Evolutionary conservation across 371 early-diverging fungal species (phyloP), one percentile per base, ranked within the genome.

Genomic region (Amoeboaphelidium protococcarum): DNA sequence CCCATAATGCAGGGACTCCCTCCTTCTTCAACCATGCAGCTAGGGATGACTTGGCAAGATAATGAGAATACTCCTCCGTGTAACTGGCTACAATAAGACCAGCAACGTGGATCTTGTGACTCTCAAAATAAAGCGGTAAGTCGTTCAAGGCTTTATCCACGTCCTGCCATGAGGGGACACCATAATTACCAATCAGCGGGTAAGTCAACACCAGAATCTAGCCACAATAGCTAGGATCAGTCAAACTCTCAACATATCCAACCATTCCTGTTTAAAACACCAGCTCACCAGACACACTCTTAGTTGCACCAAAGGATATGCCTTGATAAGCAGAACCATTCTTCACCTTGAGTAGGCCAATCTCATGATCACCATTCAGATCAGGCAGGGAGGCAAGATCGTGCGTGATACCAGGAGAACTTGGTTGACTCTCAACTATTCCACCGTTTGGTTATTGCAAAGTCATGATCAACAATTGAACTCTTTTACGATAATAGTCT

Each of bases 101-200:
- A 44, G 71, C 63, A 54, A 78, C 72, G 50, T 90, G 90, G 49
- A 87, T 81, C 47, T 71, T 60, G 50, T 69, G 71, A 16, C 78
- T 73, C 62, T 92, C 92, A 59, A 83, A 89, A 65, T 78, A 72
- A 56, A 72, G 67, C 40, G 78, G 69, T 23, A 92, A 67, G 2
- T 83, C 88, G 45, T 67, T 71, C 51, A 73, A 60, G 62, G 85
- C 88, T 60, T 71, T 65, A 51, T 88, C 88, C 49, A 73, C 64
- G 40, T 55, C 72, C 44, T 72, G 72, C 41, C 77, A 65, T 31
- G 78, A 77, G 23, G 94, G 94, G 2, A 91, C 91, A 57, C 94
- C 94, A 59, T 92, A 92, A 72, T 92, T 85, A 48, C 90, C 94
- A 54, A 90, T 69, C 41, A 92, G 64, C 20, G 94, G 94, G 63